A percentile compares a stretch with the other conserved stretches of the same genome.
Conservation (phyloP, 2,329 filamentous ascomycete genomes). For the Rutstroemia sp. region DNA sequence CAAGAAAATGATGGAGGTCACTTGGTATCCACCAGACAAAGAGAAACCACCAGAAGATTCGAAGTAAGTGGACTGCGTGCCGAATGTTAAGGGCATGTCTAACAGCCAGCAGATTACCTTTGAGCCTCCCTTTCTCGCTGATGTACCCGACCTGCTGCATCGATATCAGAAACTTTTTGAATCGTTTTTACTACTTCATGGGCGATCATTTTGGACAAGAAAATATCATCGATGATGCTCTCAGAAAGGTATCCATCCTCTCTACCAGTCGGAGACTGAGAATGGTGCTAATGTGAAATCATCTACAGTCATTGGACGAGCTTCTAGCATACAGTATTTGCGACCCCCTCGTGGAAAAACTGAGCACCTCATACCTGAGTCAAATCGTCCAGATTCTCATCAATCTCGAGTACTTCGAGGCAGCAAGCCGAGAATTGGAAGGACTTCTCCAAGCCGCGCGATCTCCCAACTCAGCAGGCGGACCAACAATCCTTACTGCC, state of each 20-base stretch:
- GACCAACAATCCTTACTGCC: conserved; percentile 70
- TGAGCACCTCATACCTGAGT: conserved; percentile 88
- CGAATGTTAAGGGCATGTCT: background rate
- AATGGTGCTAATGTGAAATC: background rate
- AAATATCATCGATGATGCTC: conserved; percentile 80
- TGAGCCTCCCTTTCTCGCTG: conserved; percentile 93
- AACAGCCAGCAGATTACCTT: conserved; percentile 61
- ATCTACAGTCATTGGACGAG: conserved; percentile 72
- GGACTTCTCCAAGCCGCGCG: conserved; percentile 76
- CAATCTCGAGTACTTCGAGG: conserved; percentile 95
- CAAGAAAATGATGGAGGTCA: conserved; percentile 90
- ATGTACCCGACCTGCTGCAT: conserved; percentile 99
- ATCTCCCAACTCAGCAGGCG: conserved; percentile 72
- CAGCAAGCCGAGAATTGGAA: conserved; percentile 84
- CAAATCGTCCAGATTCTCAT: conserved; percentile 98
- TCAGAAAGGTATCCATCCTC: conserved; percentile 55
- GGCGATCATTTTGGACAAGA: conserved; percentile 94
- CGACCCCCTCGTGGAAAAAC: conserved; percentile 76
- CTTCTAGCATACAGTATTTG: conserved; percentile 92
- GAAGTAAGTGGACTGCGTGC: conserved; percentile 38
- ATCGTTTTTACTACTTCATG: conserved; percentile 97
- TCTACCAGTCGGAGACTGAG: conserved; percentile 1
- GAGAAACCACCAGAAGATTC: conserved; percentile 71
- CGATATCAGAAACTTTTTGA: conserved; percentile 93
- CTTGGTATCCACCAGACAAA: conserved; percentile 88